Conservation (phyloP, 2,329 filamentous ascomycete genomes). For the Thielaviopsis punctulata region DNA sequence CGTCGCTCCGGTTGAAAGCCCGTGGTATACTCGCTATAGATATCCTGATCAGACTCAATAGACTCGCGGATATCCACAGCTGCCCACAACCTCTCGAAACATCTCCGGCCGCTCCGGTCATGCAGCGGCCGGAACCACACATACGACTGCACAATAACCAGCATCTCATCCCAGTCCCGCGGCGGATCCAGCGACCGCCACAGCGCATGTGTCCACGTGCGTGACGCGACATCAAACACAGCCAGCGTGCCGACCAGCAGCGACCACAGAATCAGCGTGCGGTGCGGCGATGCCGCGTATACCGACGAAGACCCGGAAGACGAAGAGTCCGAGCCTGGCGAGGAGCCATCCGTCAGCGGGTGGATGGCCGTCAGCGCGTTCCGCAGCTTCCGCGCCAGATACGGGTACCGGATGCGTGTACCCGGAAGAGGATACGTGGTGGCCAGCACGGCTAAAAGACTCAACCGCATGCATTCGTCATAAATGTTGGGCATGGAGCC, state of each 20-base stretch:
- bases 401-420: slow-evolving; percentile 9
- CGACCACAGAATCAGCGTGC: slow-evolving; percentile 8
- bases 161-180: slow-evolving; percentile 9
- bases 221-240: slow-evolving; percentile 8
- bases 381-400: slow-evolving; percentile 6
- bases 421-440: slow-evolving; percentile 11
- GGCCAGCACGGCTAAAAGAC: slow-evolving; percentile 9
- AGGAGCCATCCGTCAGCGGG: neutral
- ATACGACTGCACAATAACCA: slow-evolving; percentile 3
- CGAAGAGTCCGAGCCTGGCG: neutral
- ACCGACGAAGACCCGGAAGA: neutral
- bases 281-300: neutral
- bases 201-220: slow-evolving; percentile 9
- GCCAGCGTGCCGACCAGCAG: slow-evolving; percentile 8
- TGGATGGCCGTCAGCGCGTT: slow-evolving; percentile 7
- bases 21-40: neutral
- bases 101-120: slow-evolving; percentile 4
- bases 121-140: slow-evolving; percentile 11
- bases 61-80: neutral
- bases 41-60: neutral
- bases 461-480: slow-evolving; percentile 9
- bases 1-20: neutral
- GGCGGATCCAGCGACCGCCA: slow-evolving; percentile 8
- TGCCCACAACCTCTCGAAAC: slow-evolving; percentile 5
- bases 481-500: slow-evolving; percentile 1